Evolutionary conservation across 768 basidiomycete species (phyloP), one percentile per base, ranked within the genome.

Genomic region (Podaxis mareebaensis): DNA sequence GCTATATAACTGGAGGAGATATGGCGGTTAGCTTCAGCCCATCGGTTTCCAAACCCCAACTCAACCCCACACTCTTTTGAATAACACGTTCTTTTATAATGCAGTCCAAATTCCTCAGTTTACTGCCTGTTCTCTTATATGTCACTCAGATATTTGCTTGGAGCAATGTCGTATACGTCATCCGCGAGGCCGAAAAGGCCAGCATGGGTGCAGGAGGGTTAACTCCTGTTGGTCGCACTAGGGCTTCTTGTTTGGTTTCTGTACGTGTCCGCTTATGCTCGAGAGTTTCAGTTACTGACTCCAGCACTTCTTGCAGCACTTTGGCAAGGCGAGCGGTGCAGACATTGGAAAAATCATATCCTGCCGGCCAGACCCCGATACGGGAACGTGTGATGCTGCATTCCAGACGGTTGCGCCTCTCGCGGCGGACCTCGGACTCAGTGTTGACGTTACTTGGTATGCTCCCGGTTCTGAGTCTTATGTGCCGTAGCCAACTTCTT

Each of bases 31-130:
- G 6, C 12, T 15, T 8, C 13, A 53, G 5, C n/a, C 6, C 13
- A 53, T n/a, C 52, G 52, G 52, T 28, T 10, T 28, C 52, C 52
- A n/a, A 30, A 33, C 17, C 22, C 24, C 22, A 26, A 4, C 22
- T 51, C 49, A 26, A 51, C 49, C 49, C 49, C 49, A 26, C 49
- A 51, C 20, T 51, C 49, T 51, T 51, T 26, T 51, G n/a, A 51
- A 4, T 10, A 4, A 20, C 49, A 51, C 49, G 10, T 51, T 51
- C 49, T 20, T 51, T 51, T 3, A 12, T 12, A 22, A 51, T 51
- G 49, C 49, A 51, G 12, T 20, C 11, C 49, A 26, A 51, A 51
- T 10, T 53, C 17, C 13, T 10, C 33, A 5, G n/a, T 15, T 33
- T 53, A 15, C 6, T 53, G 15, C 17, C 53, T 24, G 30, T 53